Conservation (phyloP, 2,329 filamentous ascomycete genomes). For the Bimuria novae-zelandiae region DNA sequence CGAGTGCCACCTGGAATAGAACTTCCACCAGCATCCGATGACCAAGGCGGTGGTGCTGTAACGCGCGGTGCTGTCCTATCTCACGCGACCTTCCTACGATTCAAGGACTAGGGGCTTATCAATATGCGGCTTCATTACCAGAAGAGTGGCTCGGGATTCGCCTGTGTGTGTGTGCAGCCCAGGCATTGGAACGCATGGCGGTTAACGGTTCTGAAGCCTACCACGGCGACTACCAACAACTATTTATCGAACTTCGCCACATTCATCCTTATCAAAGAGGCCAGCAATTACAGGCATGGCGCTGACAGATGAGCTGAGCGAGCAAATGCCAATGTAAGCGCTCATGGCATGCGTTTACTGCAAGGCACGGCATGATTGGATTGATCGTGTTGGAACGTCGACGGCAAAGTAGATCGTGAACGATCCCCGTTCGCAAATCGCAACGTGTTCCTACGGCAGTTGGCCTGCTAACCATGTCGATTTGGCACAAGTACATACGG, state of each 20-base stretch:
- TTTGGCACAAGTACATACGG: too few relatives aligned
- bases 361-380: too few relatives aligned
- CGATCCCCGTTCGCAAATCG: too few relatives aligned
- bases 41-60: slow-evolving; percentile 14
- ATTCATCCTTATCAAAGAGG: neutral
- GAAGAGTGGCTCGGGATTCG: slow-evolving; percentile 4
- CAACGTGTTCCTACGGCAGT: too few relatives aligned
- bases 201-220: neutral
- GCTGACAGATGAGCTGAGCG: neutral
- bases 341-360: too few relatives aligned
- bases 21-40: slow-evolving; percentile 7
- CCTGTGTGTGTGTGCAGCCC: neutral
- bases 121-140: neutral
- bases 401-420: too few relatives aligned
- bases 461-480: too few relatives aligned
- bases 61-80: neutral
- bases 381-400: too few relatives aligned
- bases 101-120: slow-evolving; percentile 6
- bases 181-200: neutral
- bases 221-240: neutral
- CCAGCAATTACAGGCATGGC: neutral
- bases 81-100: neutral
- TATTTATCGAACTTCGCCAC: neutral
- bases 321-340: neutral
- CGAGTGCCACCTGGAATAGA: neutral